A percentile compares a stretch with the other conserved stretches of the same genome.
These are phyloP conservation scores for Bisporella sp. DNA, from an alignment of 2,329 filamentous ascomycete genomes.

Conservation along the genomic window DNA sequence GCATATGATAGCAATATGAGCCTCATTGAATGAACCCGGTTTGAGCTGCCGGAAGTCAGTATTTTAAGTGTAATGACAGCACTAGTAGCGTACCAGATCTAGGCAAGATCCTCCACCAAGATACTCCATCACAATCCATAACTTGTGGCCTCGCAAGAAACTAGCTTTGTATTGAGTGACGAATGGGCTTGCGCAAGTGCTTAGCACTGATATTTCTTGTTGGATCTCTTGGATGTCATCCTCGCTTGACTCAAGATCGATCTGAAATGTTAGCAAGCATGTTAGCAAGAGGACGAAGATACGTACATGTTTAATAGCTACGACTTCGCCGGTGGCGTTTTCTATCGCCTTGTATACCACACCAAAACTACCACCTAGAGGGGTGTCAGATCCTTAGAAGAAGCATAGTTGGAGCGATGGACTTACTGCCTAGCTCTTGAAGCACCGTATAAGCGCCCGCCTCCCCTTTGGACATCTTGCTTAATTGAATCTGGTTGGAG, in stretches of 20 bases:
- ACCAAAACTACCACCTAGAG: constrained; percentile 70
- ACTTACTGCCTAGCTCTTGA: constrained; percentile 78
- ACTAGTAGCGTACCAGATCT: constrained; percentile 60
- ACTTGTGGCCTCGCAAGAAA: constrained; percentile 89
- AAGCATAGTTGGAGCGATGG: neutral
- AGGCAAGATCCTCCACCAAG: constrained; percentile 91
- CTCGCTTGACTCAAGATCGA: constrained; percentile 96
- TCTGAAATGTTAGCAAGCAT: constrained; percentile 46
- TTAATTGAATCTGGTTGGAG: neutral
- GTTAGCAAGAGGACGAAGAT: neutral
- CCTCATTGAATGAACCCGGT: constrained; percentile 81
- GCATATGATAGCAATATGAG: constrained; percentile 89
- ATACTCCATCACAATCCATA: constrained; percentile 99
- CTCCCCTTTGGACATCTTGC: constrained; percentile 21
- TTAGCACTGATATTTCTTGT: constrained; percentile 90
- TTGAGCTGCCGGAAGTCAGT: constrained; percentile 56
- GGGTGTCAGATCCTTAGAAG: neutral
- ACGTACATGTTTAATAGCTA: constrained; percentile 91
- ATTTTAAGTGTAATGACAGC: neutral
- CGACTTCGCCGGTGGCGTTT: constrained; percentile 80
- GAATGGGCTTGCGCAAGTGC: constrained; percentile 88
- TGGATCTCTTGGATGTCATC: constrained; percentile 98
- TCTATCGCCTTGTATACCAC: constrained; percentile 97
- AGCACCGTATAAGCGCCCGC: constrained; percentile 77
- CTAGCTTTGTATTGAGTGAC: constrained; percentile 96